Evolutionary conservation across 2,329 filamentous ascomycete genomes (phyloP).

Genomic region (Chalaropsis thielavioides): DNA sequence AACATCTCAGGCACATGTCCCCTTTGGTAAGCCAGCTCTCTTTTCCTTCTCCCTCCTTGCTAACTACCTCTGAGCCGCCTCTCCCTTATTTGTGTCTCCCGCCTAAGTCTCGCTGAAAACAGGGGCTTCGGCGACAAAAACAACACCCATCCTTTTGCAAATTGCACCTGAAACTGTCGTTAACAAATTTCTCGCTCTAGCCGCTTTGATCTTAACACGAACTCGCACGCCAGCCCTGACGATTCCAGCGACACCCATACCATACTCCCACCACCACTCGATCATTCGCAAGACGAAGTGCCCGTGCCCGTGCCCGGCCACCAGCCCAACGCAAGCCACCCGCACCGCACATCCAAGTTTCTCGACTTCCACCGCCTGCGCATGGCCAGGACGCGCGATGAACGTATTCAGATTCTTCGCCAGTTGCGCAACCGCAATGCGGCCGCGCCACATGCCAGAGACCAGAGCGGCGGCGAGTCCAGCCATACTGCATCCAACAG

Average conservation of each 20-base stretch:
- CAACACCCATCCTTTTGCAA: not conserved
- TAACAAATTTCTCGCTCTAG: conserved; percentile 23
- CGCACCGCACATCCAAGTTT: conserved; percentile 33
- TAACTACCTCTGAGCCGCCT: too few species aligned
- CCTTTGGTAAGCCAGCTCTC: conserved; percentile 41
- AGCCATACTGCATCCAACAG: not conserved
- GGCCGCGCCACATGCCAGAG: not conserved
- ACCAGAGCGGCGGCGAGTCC: not conserved
- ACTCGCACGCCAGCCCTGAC: conserved; percentile 20
- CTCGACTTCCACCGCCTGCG: conserved; percentile 43
- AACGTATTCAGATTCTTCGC: conserved; percentile 46
- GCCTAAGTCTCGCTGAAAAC: not conserved
- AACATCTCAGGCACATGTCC: conserved; percentile 57
- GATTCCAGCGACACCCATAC: conserved; percentile 1
- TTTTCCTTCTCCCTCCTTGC: not conserved
- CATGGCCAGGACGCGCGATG: conserved; percentile 40
- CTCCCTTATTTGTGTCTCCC: not conserved
- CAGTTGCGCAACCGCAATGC: conserved; percentile 25
- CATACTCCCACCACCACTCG: conserved; percentile 30
- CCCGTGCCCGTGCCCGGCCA: conserved; percentile 23
- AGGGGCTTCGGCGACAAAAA: not conserved
- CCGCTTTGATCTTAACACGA: conserved; percentile 36
- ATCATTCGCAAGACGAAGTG: conserved; percentile 26
- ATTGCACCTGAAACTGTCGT: not conserved
- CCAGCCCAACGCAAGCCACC: not conserved